Conservation (phyloP, 371 early-diverging fungal genomes). For the Mortierella sp. region DNA sequence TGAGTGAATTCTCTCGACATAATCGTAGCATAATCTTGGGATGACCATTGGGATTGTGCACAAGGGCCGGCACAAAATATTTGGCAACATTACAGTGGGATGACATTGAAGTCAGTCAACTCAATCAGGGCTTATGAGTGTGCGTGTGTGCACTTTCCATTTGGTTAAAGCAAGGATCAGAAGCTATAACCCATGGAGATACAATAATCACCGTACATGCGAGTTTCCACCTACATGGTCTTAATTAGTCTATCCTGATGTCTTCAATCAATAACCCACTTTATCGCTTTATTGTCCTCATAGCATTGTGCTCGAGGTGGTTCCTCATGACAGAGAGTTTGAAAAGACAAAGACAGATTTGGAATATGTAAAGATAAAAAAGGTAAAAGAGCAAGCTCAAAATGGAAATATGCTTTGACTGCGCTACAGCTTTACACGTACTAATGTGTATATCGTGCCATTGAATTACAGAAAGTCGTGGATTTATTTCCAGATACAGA, state of each 20-base stretch:
- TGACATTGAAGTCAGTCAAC: no score
- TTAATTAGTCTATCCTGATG: no score
- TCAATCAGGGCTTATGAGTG: no score
- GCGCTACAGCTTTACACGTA: no score
- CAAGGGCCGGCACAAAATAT: no score
- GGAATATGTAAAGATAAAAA: slow-evolving; percentile 59
- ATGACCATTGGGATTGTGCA: neutral
- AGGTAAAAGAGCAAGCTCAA: slow-evolving; percentile 60
- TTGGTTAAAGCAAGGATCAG: no score
- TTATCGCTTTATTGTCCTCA: neutral
- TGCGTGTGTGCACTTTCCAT: no score
- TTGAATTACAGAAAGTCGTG: slow-evolving; percentile 46
- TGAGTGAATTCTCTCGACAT: slow-evolving; percentile 35
- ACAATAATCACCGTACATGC: neutral
- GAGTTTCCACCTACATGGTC: no score
- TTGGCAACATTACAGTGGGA: no score
- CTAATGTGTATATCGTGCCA: slow-evolving; percentile 6
- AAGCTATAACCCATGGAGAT: no score
- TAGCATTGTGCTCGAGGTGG: slow-evolving; percentile 70
- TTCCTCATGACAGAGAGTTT: slow-evolving; percentile 62
- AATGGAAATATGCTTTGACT: no score
- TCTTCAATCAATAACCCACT: neutral
- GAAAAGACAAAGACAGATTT: slow-evolving; percentile 57
- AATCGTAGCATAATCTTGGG: neutral
- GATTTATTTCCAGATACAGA: slow-evolving; percentile 35